A percentile compares a stretch with the other conserved stretches of the same genome.
Conservation (phyloP, 108 stramenopile species). For the Cyclotella sp. region DNA sequence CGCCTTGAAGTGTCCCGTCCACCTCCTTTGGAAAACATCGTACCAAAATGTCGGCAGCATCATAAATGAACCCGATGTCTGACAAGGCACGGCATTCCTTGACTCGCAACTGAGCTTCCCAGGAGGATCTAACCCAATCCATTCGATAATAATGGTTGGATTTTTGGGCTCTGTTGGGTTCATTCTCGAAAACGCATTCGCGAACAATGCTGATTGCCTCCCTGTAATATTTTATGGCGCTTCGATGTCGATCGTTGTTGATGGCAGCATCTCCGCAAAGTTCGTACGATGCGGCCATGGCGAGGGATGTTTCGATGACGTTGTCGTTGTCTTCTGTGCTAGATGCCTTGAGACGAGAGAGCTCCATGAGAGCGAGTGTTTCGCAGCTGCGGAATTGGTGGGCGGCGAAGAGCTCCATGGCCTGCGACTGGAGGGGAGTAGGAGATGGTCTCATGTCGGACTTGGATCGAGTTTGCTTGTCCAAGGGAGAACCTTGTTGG, state of each 20-base stretch:
- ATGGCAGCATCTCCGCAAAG: conserved; percentile 78
- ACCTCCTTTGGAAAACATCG: conserved; percentile 49
- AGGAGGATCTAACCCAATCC: conserved; percentile 18
- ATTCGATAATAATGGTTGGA: neutral
- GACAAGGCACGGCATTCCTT: conserved; percentile 83
- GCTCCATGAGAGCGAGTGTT: conserved; percentile 70
- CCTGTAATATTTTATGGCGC: conserved; percentile 74
- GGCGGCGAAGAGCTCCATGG: conserved; percentile 52
- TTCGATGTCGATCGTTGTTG: conserved; percentile 53
- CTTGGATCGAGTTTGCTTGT: neutral
- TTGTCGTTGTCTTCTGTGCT: neutral
- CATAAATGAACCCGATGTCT: conserved; percentile 65
- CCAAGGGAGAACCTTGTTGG: neutral
- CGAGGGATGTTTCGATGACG: neutral
- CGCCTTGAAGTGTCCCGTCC: too few species aligned
- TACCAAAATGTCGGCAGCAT: conserved; percentile 78
- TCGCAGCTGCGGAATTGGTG: conserved; percentile 80
- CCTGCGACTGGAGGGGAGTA: conserved; percentile 64
- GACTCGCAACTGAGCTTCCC: conserved; percentile 59
- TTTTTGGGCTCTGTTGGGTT: neutral
- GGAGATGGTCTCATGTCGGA: conserved; percentile 16
- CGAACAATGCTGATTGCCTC: conserved; percentile 38
- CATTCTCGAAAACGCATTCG: neutral
- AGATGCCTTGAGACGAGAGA: conserved; percentile 36
- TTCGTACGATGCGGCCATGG: conserved; percentile 49